Conservation (phyloP, 768 basidiomycete species). For the Sporobolomyces phaffii region DNA sequence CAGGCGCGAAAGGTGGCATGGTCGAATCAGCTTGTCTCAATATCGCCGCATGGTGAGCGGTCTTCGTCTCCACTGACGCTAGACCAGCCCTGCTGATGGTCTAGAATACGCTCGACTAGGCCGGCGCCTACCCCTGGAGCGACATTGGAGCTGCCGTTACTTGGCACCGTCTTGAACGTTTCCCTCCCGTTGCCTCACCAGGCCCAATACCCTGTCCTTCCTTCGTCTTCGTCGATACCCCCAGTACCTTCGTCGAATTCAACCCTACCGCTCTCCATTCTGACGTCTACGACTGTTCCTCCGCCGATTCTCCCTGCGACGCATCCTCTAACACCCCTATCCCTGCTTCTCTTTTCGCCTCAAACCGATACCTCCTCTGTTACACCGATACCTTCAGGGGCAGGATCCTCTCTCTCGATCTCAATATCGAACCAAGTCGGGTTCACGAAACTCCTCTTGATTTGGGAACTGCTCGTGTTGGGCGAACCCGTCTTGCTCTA, state of each 20-base stretch:
- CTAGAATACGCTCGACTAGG: slow-evolving; percentile 81
- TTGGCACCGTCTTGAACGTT: slow-evolving; percentile 53
- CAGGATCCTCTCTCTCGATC: too few species aligned
- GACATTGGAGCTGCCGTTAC: slow-evolving; percentile 71
- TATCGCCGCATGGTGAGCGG: slow-evolving; percentile 33
- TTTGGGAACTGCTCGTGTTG: slow-evolving; percentile 87
- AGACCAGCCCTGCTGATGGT: too few species aligned
- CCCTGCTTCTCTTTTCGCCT: slow-evolving; percentile 43
- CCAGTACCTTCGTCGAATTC: too few species aligned
- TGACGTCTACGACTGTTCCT: neutral
- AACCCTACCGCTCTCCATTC: neutral
- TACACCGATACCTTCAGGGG: too few species aligned
- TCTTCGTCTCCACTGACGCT: too few species aligned
- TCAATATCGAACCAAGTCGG: too few species aligned
- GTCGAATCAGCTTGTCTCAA: slow-evolving; percentile 39
- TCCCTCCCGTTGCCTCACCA: slow-evolving; percentile 17
- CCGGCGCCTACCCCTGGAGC: slow-evolving; percentile 64
- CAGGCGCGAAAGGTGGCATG: slow-evolving; percentile 26
- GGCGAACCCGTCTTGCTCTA: slow-evolving; percentile 85
- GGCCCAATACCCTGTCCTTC: slow-evolving; percentile 13
- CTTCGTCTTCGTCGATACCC: neutral
- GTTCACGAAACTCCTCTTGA: slow-evolving; percentile 49
- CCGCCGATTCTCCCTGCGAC: slow-evolving; percentile 58
- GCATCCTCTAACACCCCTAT: slow-evolving; percentile 57
- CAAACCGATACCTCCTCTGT: slow-evolving; percentile 51